A percentile compares a stretch with the other conserved stretches of the same genome.
Evolutionary conservation across 2,329 filamentous ascomycete genomes (phyloP).

Genomic region (Calonectria hongkongensis): DNA sequence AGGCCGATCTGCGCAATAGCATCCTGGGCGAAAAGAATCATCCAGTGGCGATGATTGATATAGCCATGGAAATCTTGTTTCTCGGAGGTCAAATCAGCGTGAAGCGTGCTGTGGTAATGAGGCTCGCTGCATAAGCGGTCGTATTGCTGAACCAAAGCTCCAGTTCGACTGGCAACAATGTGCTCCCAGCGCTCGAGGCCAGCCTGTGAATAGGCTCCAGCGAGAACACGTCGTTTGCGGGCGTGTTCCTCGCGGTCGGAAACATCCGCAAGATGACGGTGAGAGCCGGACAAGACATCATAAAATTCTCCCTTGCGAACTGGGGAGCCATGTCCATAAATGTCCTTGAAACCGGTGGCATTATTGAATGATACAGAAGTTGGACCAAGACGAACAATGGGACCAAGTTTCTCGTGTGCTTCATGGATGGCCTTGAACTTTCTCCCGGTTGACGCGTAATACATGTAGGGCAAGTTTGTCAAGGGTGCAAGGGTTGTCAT

Average conservation of each 20-base stretch:
- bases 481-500: background rate
- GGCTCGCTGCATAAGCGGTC: background rate
- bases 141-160: background rate
- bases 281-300: background rate
- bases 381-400: background rate
- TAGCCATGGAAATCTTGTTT: background rate
- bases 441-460: background rate
- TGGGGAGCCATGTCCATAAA: background rate
- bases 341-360: background rate
- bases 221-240: background rate
- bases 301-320: background rate
- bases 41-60: background rate
- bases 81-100: background rate
- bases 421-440: background rate
- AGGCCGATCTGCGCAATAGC: background rate
- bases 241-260: background rate
- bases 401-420: background rate
- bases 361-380: background rate
- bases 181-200: background rate
- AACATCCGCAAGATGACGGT: background rate
- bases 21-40: background rate
- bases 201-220: background rate
- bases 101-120: background rate
- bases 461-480: background rate
- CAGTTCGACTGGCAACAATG: background rate